Conservation (phyloP, 177 flowering plant genomes). For the Telopea speciosissima region DNA sequence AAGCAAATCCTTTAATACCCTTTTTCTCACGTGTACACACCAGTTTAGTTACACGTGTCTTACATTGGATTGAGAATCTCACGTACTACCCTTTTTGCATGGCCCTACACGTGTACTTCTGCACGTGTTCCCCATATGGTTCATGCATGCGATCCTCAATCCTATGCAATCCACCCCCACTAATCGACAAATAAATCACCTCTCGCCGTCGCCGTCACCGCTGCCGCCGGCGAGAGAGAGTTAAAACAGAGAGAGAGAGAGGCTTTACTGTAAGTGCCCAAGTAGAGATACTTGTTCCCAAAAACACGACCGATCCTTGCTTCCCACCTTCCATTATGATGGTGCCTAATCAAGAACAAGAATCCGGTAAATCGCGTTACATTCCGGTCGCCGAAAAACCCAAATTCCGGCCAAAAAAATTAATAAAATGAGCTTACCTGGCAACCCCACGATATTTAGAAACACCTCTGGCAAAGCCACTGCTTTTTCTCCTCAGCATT, state of each 20-base stretch:
- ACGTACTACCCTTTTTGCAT: background rate
- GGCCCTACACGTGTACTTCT: conserved; percentile 3
- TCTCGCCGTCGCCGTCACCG: too few species aligned
- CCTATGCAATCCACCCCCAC: background rate
- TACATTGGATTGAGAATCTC: background rate
- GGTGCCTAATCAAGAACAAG: conserved; percentile 44
- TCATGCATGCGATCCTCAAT: background rate
- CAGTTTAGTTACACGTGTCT: background rate
- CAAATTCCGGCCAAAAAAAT: background rate
- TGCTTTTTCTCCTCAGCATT: conserved; percentile 58
- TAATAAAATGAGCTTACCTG: conserved; percentile 27
- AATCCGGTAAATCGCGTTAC: conserved; percentile 10
- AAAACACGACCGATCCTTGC: conserved; percentile 78
- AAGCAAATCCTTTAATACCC: background rate
- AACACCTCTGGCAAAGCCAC: conserved; percentile 89
- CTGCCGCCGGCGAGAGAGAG: background rate
- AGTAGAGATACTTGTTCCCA: conserved; percentile 83
- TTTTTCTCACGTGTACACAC: background rate
- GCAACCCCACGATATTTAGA: conserved; percentile 98
- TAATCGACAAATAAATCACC: background rate
- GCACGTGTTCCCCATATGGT: conserved; percentile 6
- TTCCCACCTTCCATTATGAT: conserved; percentile 92
- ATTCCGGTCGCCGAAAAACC: background rate
- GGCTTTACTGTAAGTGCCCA: conserved; percentile 70
- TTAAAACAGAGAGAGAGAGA: background rate